Conservation (phyloP, 768 basidiomycete genomes). For the Pulveroboletus sp. region DNA sequence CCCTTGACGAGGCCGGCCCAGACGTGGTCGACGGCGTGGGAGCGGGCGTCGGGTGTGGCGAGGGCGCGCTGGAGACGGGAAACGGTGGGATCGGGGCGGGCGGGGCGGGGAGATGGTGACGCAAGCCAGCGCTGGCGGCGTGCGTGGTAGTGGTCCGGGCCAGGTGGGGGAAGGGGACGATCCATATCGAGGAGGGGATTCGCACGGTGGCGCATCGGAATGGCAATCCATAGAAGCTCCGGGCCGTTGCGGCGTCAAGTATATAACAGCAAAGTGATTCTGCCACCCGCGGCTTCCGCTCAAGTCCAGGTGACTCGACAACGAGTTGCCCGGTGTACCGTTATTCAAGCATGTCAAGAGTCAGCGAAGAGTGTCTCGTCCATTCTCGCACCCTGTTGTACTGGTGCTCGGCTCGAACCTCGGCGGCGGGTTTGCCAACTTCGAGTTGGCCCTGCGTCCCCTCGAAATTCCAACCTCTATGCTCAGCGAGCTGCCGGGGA, state of each 20-base stretch:
- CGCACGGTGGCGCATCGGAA: slow-evolving; percentile 20
- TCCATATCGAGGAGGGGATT: slow-evolving; percentile 23
- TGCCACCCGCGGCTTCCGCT: slow-evolving; percentile 62
- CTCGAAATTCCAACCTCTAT: slow-evolving; percentile 50
- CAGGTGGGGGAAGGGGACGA: slow-evolving; percentile 51
- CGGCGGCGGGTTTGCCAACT: slow-evolving; percentile 79
- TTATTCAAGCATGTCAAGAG: background rate
- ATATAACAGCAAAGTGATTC: too few species aligned
- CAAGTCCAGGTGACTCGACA: slow-evolving; percentile 56
- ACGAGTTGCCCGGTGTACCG: background rate
- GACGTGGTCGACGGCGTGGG: slow-evolving; percentile 51
- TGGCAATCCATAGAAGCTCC: too few species aligned
- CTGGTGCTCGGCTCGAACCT: slow-evolving; percentile 90
- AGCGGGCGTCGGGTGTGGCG: slow-evolving; percentile 42
- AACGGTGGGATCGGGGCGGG: slow-evolving; percentile 40
- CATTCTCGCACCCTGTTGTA: slow-evolving; percentile 36
- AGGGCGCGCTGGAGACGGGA: slow-evolving; percentile 52
- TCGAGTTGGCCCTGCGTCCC: slow-evolving; percentile 69
- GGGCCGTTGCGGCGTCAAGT: too few species aligned
- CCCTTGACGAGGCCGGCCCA: slow-evolving; percentile 63
- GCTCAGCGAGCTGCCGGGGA: slow-evolving; percentile 26
- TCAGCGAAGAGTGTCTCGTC: too few species aligned
- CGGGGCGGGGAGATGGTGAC: slow-evolving; percentile 13
- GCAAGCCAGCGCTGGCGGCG: slow-evolving; percentile 62
- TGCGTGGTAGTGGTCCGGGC: slow-evolving; percentile 59